Conservation (phyloP, 2,329 filamentous ascomycete species). For the Canariomyces notabilis region DNA sequence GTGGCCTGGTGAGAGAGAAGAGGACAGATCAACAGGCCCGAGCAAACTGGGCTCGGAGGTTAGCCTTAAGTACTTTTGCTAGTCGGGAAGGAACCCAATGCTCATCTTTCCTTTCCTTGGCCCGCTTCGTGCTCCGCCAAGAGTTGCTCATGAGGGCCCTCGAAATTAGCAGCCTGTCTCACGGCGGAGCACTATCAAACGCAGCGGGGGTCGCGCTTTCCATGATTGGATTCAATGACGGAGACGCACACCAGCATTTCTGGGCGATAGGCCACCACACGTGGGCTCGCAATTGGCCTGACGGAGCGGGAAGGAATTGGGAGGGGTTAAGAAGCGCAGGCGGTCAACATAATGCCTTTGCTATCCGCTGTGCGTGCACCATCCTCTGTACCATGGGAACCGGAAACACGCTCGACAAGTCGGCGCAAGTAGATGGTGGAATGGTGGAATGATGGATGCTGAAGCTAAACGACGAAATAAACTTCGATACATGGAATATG, state of each 20-base stretch:
- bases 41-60: background rate
- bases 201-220: slow-evolving; percentile 6
- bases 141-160: slow-evolving; percentile 13
- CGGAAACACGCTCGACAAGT: too few species aligned
- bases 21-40: background rate
- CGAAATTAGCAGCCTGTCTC: slow-evolving; percentile 12
- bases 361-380: too few species aligned
- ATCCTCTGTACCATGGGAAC: slow-evolving; percentile 2
- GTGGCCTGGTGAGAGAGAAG: background rate
- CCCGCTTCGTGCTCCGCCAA: slow-evolving; percentile 13
- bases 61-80: background rate
- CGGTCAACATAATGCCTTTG: slow-evolving; percentile 19
- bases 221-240: slow-evolving; percentile 18
- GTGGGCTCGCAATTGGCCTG: slow-evolving; percentile 27
- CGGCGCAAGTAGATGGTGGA: too few species aligned
- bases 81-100: background rate
- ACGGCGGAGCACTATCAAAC: slow-evolving; percentile 10
- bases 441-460: slow-evolving; percentile 17
- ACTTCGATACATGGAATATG: slow-evolving; percentile 20
- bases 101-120: background rate
- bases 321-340: slow-evolving; percentile 1
- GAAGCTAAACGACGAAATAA: slow-evolving; percentile 13
- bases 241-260: slow-evolving; percentile 10
- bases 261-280: slow-evolving; percentile 20
- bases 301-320: slow-evolving; percentile 4